A percentile compares a stretch with the other conserved stretches of the same genome.
These are phyloP conservation scores for Globisporangium okanoganense DNA, from an alignment of 352 stramenopile genomes.

Conservation along the genomic window DNA sequence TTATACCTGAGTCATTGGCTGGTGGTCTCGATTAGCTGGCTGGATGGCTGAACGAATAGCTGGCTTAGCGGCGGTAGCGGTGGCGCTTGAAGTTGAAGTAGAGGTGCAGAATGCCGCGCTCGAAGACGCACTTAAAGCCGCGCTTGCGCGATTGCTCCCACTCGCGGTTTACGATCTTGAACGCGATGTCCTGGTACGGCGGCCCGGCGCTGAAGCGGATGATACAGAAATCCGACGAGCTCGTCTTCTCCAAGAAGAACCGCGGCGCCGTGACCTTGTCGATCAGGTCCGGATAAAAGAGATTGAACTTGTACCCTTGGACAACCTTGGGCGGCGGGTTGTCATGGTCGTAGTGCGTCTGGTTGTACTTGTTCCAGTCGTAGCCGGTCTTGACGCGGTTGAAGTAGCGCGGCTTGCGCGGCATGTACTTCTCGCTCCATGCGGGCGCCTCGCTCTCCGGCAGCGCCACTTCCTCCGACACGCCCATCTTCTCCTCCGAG, in stretches of 20 bases:
- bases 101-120: constrained; percentile 97
- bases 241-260: constrained; percentile 94
- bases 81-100: constrained; percentile 99
- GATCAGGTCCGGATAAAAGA: constrained; percentile 99
- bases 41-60: not conserved
- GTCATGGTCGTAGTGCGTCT: constrained; percentile 99
- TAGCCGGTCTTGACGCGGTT: constrained; percentile 99
- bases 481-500: constrained; percentile 76
- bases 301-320: constrained; percentile 99
- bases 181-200: constrained; percentile 99
- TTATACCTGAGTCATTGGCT: not conserved
- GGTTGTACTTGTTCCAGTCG: constrained; percentile 99
- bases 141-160: constrained; percentile 97
- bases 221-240: constrained; percentile 96
- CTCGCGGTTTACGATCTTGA: constrained; percentile 99
- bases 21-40: not conserved
- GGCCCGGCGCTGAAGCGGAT: constrained; percentile 97
- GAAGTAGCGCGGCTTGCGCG: constrained; percentile 98
- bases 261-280: constrained; percentile 94
- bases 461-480: constrained; percentile 89
- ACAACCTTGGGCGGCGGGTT: constrained; percentile 99
- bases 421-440: constrained; percentile 97
- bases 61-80: constrained; percentile 92
- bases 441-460: constrained; percentile 39
- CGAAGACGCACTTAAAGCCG: constrained; percentile 98